Conservation (phyloP, 2,329 filamentous ascomycete genomes). For the Orbilia quercus region DNA sequence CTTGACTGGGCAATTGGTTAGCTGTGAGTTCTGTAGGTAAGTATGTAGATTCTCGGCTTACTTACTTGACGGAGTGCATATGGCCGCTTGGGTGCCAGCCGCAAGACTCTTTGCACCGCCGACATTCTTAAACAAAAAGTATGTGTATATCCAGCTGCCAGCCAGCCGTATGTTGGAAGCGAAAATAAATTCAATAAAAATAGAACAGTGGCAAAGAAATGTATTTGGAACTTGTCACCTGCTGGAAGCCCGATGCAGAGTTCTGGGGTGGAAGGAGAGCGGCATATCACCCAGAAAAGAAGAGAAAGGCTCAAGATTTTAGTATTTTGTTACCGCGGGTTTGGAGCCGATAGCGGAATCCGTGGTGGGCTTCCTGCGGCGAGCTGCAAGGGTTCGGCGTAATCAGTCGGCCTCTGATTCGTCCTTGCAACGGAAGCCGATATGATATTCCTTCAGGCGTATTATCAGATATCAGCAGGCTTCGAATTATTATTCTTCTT, state of each 20-base stretch:
- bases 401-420: slow-evolving; percentile 47
- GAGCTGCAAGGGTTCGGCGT: slow-evolving; percentile 12
- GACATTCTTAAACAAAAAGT: slow-evolving; percentile 11
- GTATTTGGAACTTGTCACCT: no score
- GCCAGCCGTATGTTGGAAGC: no score
- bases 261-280: no score
- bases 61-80: slow-evolving; percentile 23
- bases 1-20: slow-evolving; percentile 28
- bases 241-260: no score
- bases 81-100: slow-evolving; percentile 8
- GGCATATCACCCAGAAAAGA: slow-evolving; percentile 4
- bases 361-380: slow-evolving; percentile 12
- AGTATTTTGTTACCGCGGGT: background rate
- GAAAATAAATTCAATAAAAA: no score
- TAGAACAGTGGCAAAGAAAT: no score
- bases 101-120: slow-evolving; percentile 13
- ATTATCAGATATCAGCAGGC: no score
- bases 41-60: background rate
- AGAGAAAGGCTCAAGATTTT: background rate
- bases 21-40: background rate
- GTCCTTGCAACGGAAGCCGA: slow-evolving; percentile 4
- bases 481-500: no score
- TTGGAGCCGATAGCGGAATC: slow-evolving; percentile 51
- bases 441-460: no score
- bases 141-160: no score